These are phyloP conservation scores for Chloromonas sp. DNA, from an alignment of 163 green algal genomes.

Conservation along the genomic window DNA sequence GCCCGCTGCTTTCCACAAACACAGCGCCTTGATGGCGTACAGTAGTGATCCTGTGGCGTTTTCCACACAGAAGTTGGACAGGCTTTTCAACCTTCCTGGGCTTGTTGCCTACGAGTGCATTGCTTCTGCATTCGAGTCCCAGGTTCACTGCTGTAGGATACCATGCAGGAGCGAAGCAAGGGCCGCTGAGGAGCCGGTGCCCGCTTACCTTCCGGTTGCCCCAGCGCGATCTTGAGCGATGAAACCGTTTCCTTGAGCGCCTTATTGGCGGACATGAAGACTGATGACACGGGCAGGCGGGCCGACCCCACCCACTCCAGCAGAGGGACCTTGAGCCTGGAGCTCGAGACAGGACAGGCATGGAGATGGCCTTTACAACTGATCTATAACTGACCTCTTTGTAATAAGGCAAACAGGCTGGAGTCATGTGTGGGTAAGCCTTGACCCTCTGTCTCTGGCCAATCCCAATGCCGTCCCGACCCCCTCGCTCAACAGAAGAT, in stretches of 20 bases:
- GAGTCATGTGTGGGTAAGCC: neutral
- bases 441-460: too few species aligned
- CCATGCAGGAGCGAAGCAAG: too few species aligned
- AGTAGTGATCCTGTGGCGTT: neutral
- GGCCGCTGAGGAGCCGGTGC: too few species aligned
- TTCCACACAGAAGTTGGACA: too few species aligned
- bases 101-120: too few species aligned
- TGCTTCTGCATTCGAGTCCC: neutral
- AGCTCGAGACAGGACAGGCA: neutral
- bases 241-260: neutral
- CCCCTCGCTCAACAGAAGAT: too few species aligned
- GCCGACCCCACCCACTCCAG: slow-evolving; percentile 23
- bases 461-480: too few species aligned
- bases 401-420: neutral
- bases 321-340: slow-evolving; percentile 30
- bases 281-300: slow-evolving; percentile 13
- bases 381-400: neutral
- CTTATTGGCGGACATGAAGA: slow-evolving; percentile 17
- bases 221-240: neutral
- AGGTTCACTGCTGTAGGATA: neutral
- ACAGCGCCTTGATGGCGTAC: neutral
- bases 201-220: too few species aligned
- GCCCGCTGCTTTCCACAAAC: too few species aligned
- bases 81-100: too few species aligned
- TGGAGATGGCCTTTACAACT: neutral